These are phyloP conservation scores for Tripterygium wilfordii DNA, from an alignment of 177 flowering plant species.

Conservation along the genomic window DNA sequence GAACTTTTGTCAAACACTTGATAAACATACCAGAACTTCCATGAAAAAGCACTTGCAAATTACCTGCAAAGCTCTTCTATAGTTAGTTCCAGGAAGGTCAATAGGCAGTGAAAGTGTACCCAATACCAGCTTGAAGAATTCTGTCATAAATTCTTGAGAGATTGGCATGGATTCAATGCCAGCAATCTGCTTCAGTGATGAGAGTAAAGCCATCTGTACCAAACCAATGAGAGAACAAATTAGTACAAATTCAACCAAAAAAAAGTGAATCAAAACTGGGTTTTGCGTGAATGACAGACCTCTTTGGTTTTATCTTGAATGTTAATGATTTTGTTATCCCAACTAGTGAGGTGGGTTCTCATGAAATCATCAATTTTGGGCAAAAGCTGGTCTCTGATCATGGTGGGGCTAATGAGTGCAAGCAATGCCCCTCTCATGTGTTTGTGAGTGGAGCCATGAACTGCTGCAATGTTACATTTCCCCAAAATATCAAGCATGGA, in stretches of 20 bases:
- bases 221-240: background rate
- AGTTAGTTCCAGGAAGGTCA: conserved; percentile 66
- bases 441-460: conserved; percentile 56
- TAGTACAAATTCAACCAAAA: background rate
- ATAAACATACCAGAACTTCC: too few species aligned
- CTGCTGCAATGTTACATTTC: conserved; percentile 63
- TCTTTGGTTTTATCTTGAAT: conserved; percentile 62
- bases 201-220: conserved; percentile 52
- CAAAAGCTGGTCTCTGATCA: conserved; percentile 47
- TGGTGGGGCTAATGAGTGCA: conserved; percentile 39
- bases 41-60: too few species aligned
- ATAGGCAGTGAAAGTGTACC: conserved; percentile 76
- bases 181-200: conserved; percentile 43
- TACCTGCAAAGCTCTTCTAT: too few species aligned
- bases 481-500: conserved; percentile 70
- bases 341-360: conserved; percentile 47
- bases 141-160: conserved; percentile 36
- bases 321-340: conserved; percentile 47
- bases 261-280: too few species aligned
- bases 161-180: conserved; percentile 34
- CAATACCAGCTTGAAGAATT: conserved; percentile 50
- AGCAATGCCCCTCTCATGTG: conserved; percentile 61
- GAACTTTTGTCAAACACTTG: too few species aligned
- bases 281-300: too few species aligned
- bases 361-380: conserved; percentile 50